A percentile compares a stretch with the other conserved stretches of the same genome.
These are phyloP conservation scores for Trichothecium roseum DNA, from an alignment of 2,329 filamentous ascomycete genomes.

Conservation along the genomic window DNA sequence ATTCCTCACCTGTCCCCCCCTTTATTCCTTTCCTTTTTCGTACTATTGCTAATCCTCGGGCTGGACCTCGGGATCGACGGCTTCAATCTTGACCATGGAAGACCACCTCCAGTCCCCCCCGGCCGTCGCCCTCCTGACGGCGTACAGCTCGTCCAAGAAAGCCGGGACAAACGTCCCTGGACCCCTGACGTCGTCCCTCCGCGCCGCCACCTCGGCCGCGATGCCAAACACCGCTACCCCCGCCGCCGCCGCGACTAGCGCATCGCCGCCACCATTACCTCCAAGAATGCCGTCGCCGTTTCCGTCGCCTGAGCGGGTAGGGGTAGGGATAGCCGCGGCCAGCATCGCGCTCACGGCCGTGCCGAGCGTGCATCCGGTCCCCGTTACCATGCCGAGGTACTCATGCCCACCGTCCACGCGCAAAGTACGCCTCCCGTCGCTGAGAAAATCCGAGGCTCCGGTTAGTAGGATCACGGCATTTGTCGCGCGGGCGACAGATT, in stretches of 20 bases:
- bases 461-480: constrained; percentile 81
- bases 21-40: too few relatives aligned
- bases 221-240: constrained; percentile 68
- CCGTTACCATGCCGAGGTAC: constrained; percentile 60
- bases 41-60: not conserved
- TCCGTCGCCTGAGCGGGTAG: too few relatives aligned
- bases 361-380: constrained; percentile 77
- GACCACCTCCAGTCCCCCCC: constrained; percentile 41
- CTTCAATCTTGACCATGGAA: constrained; percentile 35
- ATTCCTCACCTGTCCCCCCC: too few relatives aligned
- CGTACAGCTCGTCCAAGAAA: constrained; percentile 64
- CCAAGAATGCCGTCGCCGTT: too few relatives aligned
- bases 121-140: constrained; percentile 36
- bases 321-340: constrained; percentile 45
- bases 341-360: constrained; percentile 70
- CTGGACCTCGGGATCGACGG: constrained; percentile 15
- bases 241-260: constrained; percentile 62
- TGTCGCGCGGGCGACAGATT: constrained; percentile 52
- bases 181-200: constrained; percentile 55
- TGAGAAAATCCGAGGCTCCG: constrained; percentile 65
- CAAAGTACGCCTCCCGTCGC: constrained; percentile 59
- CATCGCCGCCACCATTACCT: too few relatives aligned
- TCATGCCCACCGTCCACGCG: constrained; percentile 68
- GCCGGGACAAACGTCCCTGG: constrained; percentile 81
- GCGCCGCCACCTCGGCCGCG: constrained; percentile 59